Evolutionary conservation across 805 yeast genomes (phyloP), one percentile per base, ranked within the genome.

Genomic region (Yamadazyma nakazawae): DNA sequence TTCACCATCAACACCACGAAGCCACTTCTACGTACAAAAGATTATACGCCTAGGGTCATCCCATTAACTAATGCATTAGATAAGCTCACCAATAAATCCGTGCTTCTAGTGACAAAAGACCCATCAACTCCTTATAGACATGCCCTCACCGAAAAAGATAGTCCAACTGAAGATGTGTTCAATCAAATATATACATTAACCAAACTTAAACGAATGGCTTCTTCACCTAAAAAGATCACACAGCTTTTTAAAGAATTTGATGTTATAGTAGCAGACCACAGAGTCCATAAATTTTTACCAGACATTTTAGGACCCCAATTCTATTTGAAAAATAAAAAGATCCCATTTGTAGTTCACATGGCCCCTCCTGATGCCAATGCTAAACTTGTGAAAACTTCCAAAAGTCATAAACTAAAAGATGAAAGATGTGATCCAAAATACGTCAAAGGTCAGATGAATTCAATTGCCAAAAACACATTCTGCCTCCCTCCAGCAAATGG

Each of bases 301-400:
- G 66, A 67, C 1, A 62, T 84, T 0, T 63, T 88, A 31, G 86
- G 87, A 1, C 70, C 74, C 5, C 75, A 70, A 45, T 85, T 86
- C 57, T 85, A 80, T 64, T 75, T 74, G 46, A 81, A 79, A 48
- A 80, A 80, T 51, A 83, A 80, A 54, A 84, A 81, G 54, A 68
- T 83, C 14, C 96, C 96, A 2, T 77, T 74, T 52, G 78, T 84
- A 73, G 60, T 87, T 3, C 84, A 82, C 57, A 76, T 85, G 82
- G 80, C 66, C 13, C 61, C 48, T 55, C 74, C 75, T 25, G 58
- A 55, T 49, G 49, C 68, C 40, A 58, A 63, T 47, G 55, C 79
- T 3, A 59, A 55, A 50, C 69, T 76, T 21, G 50, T 55, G 5
- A 51, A 46, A 26, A 58, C 59, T 52, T 35, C 57, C 3, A 61